Evolutionary conservation across 2,329 filamentous ascomycete genomes (phyloP).

Genomic region (Diaporthe sp.): DNA sequence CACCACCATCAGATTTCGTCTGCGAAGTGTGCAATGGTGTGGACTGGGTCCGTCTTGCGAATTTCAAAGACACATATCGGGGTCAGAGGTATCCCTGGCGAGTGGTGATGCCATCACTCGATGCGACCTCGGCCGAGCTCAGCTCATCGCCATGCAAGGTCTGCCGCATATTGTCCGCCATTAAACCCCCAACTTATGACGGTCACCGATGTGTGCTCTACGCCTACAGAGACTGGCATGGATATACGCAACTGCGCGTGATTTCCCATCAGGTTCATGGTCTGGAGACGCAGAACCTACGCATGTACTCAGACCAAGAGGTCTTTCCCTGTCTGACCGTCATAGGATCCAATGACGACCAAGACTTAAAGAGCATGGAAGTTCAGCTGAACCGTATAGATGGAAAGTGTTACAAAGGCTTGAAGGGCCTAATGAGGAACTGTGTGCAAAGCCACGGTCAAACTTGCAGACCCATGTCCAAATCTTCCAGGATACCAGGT

Average conservation of each 20-base stretch:
- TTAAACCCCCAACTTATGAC: background rate
- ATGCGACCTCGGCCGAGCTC: background rate
- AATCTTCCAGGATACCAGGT: background rate
- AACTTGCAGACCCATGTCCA: background rate
- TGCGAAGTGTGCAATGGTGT: background rate
- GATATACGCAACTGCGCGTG: background rate
- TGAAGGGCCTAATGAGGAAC: background rate
- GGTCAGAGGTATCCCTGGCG: slow-evolving; percentile 2
- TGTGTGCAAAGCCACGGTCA: background rate
- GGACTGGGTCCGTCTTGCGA: background rate
- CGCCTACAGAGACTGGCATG: background rate
- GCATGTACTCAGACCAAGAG: background rate
- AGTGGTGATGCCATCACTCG: background rate
- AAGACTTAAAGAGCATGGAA: background rate
- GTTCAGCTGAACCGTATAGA: background rate
- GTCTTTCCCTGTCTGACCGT: slow-evolving; percentile 3
- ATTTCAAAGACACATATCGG: background rate
- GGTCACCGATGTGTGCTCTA: background rate
- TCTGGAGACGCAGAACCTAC: background rate
- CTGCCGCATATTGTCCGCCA: background rate
- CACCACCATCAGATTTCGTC: background rate
- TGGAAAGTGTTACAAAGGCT: background rate
- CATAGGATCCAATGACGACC: background rate
- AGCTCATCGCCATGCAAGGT: background rate
- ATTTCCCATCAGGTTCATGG: background rate